phyloP scores from a whole-genome alignment of 192 early-diverging fungal genomes.

The Chytriomyces sp. region DNA sequence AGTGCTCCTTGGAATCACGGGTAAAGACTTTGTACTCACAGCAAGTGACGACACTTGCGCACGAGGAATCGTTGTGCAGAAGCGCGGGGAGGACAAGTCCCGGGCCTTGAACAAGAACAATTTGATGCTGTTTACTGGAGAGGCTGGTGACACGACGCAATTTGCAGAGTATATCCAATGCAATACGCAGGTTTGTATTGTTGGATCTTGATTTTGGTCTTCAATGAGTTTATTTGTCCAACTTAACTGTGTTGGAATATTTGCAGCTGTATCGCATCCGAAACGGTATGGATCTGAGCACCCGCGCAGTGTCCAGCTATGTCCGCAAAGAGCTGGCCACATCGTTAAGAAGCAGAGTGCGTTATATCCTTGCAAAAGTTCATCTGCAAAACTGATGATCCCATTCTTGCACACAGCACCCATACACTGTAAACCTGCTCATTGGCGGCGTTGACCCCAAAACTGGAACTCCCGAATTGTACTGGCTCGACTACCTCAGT shows the following conservation, averaged over 20 bases:
- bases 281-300: constrained; percentile 81
- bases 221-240: not conserved
- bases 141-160: constrained; percentile 88
- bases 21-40: constrained; percentile 91
- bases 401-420: constrained; percentile 58
- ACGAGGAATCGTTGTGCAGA: constrained; percentile 89
- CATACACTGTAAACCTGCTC: constrained; percentile 88
- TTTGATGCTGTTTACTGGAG: constrained; percentile 85
- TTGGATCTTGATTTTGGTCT: constrained; percentile 44
- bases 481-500: constrained; percentile 92
- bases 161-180: constrained; percentile 96
- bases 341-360: constrained; percentile 74
- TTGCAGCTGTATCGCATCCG: constrained; percentile 25
- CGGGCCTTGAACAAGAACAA: constrained; percentile 80
- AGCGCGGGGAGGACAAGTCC: constrained; percentile 90
- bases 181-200: constrained; percentile 81
- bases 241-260: not conserved
- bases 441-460: constrained; percentile 84
- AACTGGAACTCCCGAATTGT: constrained; percentile 74
- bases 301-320: constrained; percentile 80
- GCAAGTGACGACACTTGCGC: constrained; percentile 79
- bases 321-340: constrained; percentile 84
- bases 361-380: not conserved
- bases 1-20: constrained; percentile 84
- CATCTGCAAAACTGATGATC: not conserved